Evolutionary conservation across 306 rosid genomes (phyloP).

Genomic region (Citrullus mucosospermus): DNA sequence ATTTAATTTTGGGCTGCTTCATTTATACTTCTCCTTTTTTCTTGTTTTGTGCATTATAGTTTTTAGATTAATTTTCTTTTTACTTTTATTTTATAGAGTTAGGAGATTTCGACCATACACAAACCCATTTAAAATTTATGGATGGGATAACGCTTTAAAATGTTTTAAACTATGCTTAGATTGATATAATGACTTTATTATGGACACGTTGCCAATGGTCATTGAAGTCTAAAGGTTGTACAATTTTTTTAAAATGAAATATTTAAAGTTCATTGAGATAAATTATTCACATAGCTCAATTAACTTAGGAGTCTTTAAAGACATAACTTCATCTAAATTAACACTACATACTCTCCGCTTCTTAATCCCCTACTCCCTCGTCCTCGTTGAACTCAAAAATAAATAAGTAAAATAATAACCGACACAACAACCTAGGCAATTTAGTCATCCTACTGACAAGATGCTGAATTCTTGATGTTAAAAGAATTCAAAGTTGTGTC

Average conservation of each 20-base stretch:
- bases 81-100: background rate
- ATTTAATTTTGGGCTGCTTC: background rate
- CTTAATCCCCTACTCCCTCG: no score
- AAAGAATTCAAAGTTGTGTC: background rate
- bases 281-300: no score
- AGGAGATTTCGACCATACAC: background rate
- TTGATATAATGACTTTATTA: no score
- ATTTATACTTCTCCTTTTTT: background rate
- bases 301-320: no score
- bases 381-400: no score
- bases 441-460: background rate
- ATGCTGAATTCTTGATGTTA: background rate
- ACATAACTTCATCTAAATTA: no score
- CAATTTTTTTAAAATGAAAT: background rate
- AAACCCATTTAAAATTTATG: background rate
- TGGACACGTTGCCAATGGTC: background rate
- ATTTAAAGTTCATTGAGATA: no score
- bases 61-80: background rate
- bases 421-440: background rate
- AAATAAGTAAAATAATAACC: background rate
- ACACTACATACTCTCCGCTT: no score
- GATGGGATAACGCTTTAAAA: no score
- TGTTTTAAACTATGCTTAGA: no score
- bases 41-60: background rate
- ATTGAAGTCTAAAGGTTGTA: no score